phyloP scores from a whole-genome alignment of 148 eudicot species.

The Camellia japonica region DNA sequence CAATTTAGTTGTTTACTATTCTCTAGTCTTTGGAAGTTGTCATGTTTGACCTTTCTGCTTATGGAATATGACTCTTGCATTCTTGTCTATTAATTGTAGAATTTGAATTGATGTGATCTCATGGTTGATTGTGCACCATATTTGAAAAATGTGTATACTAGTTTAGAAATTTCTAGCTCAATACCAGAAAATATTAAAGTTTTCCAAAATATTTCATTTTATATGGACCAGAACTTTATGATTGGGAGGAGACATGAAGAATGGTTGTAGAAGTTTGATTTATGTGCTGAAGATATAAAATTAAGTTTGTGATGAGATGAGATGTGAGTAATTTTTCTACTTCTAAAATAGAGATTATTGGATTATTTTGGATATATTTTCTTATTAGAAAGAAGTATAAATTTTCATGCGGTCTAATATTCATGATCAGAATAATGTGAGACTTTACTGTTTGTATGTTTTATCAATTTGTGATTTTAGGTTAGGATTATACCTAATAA shows the following conservation, averaged over 20 bases:
- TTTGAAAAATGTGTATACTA: neutral
- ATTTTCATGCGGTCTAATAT: neutral
- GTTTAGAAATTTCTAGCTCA: neutral
- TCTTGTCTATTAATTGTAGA: neutral
- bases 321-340: neutral
- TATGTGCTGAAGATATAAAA: neutral
- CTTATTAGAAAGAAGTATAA: neutral
- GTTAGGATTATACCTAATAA: neutral
- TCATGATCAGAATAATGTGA: neutral
- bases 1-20: neutral
- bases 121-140: too few species aligned
- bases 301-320: neutral
- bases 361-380: neutral
- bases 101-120: neutral
- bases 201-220: neutral
- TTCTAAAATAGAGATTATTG: too few species aligned
- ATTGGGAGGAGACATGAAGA: neutral
- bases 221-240: neutral
- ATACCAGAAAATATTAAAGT: neutral
- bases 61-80: neutral
- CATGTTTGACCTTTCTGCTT: neutral
- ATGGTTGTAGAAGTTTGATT: neutral
- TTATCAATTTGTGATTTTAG: neutral
- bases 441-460: neutral
- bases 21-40: neutral